Conservation (phyloP, 2,329 filamentous ascomycete species). For the Cordyceps fumosorosea region DNA sequence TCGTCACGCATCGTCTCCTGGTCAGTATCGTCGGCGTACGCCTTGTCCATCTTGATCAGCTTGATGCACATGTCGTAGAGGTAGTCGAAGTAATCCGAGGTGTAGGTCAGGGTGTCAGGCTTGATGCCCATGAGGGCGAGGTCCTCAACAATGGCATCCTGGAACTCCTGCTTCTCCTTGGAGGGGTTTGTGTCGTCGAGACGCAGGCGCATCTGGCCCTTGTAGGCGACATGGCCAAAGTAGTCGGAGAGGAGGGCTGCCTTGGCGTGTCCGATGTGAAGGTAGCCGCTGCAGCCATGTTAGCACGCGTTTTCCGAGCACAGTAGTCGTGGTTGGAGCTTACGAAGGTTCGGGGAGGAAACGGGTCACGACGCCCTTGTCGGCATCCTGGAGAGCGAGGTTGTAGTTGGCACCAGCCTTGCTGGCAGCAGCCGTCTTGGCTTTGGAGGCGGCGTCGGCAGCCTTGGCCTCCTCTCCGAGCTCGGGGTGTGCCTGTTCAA, state of each 20-base stretch:
- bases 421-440: conserved; percentile 61
- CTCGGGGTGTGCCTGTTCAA: conserved; percentile 77
- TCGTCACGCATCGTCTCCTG: conserved; percentile 82
- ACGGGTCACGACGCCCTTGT: conserved; percentile 82
- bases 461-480: conserved; percentile 63
- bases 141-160: conserved; percentile 90
- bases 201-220: conserved; percentile 82
- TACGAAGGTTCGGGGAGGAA: conserved; percentile 92
- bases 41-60: conserved; percentile 79
- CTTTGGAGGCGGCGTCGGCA: conserved; percentile 60
- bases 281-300: conserved; percentile 54
- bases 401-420: conserved; percentile 85
- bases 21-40: conserved; percentile 91
- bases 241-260: conserved; percentile 91
- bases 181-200: conserved; percentile 97
- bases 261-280: conserved; percentile 95
- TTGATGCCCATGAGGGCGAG: conserved; percentile 85
- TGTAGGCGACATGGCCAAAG: conserved; percentile 89
- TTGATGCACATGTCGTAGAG: conserved; percentile 79
- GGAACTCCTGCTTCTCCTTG: conserved; percentile 95
- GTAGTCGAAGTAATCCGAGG: conserved; percentile 91
- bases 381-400: conserved; percentile 75
- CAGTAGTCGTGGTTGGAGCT: conserved; percentile 25
- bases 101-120: conserved; percentile 80
- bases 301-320: conserved; percentile 4